A percentile compares a stretch with the other conserved stretches of the same genome.
These are phyloP conservation scores for Pichia pseudocactophila DNA, from an alignment of 805 yeast species.

Conservation along the genomic window DNA sequence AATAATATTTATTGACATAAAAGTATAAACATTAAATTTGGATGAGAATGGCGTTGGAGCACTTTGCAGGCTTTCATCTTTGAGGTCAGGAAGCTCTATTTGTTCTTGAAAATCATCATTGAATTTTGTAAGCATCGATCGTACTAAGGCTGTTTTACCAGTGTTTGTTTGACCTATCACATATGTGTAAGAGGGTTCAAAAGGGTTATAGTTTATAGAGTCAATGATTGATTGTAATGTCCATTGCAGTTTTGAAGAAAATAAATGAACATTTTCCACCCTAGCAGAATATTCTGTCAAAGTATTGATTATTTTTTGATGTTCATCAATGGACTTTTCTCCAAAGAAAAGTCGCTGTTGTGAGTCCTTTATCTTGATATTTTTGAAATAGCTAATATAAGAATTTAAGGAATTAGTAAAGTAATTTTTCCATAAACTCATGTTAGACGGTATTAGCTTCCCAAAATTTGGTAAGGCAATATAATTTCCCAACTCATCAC, in stretches of 20 bases:
- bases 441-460: not conserved
- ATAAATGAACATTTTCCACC: constrained; percentile 4
- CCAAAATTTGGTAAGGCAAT: not conserved
- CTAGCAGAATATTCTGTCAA: not conserved
- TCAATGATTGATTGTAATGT: constrained; percentile 3
- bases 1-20: constrained; percentile 15
- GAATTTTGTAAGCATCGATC: constrained; percentile 5
- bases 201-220: constrained; percentile 3
- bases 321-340: not conserved
- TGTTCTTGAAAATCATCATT: not conserved
- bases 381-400: not conserved
- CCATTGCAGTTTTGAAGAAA: constrained; percentile 2
- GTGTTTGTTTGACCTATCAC: constrained; percentile 24
- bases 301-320: not conserved
- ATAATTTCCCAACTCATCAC: constrained; percentile 5
- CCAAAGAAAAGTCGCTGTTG: not conserved
- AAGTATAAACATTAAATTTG: constrained; percentile 9
- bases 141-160: constrained; percentile 21
- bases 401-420: not conserved
- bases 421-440: not conserved
- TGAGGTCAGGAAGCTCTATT: constrained; percentile 1
- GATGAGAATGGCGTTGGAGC: constrained; percentile 6
- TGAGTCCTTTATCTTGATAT: not conserved
- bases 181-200: constrained; percentile 9
- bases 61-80: constrained; percentile 1